Evolutionary conservation across 106 monocot species (phyloP).

Genomic region (Cymbidium sinense): DNA sequence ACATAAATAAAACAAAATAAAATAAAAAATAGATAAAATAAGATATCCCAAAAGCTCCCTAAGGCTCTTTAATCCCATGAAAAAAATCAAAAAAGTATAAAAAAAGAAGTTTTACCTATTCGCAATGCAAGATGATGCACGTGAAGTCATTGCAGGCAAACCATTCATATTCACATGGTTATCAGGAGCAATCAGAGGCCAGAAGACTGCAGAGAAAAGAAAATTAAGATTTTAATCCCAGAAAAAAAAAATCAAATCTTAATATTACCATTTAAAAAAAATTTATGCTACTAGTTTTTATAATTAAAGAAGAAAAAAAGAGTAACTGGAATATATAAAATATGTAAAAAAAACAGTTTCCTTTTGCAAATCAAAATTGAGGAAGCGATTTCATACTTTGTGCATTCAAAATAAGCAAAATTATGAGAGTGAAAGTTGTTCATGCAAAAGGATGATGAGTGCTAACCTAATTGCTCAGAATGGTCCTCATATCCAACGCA

Average conservation of each 20-base stretch:
- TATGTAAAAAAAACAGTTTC: too few relatives aligned
- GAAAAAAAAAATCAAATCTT: not conserved
- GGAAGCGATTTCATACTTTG: not conserved
- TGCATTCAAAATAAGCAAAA: not conserved
- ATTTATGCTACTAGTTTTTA: not conserved
- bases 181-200: constrained; percentile 48
- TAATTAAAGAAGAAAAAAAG: not conserved
- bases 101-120: constrained; percentile 22
- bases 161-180: constrained; percentile 13
- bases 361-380: too few relatives aligned
- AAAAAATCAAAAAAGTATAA: not conserved
- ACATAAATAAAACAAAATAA: not conserved
- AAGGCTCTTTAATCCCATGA: not conserved
- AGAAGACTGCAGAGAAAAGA: constrained; percentile 26
- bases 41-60: too few relatives aligned
- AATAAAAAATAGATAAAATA: too few relatives aligned
- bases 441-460: not conserved
- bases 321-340: not conserved
- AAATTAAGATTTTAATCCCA: not conserved
- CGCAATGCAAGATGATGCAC: constrained; percentile 22
- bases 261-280: not conserved
- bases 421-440: not conserved
- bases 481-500: constrained; percentile 38
- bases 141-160: constrained; percentile 17
- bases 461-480: constrained; percentile 40